Percentiles rank a stretch among this genome's conserved stretches.
phyloP scores from a whole-genome alignment of 441 rosid species.

The Aquilaria agallochum region DNA sequence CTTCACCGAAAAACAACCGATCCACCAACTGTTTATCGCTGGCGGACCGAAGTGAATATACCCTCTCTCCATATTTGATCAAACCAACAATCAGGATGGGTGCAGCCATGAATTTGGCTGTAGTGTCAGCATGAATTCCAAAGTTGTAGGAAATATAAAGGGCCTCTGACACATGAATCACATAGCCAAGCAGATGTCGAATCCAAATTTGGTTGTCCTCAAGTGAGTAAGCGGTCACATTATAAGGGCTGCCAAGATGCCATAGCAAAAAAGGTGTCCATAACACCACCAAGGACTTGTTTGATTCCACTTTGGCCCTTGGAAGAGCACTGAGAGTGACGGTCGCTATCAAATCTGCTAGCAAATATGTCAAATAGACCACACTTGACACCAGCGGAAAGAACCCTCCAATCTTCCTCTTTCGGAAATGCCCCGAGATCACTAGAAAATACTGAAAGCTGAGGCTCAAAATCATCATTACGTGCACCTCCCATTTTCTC shows the following conservation, averaged over 20 bases:
- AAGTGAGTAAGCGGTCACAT: constrained; percentile 4
- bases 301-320: not conserved
- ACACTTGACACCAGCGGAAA: not conserved
- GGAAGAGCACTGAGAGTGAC: not conserved
- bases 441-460: not conserved
- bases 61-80: constrained; percentile 11
- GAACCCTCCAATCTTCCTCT: not conserved
- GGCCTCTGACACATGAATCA: constrained; percentile 13
- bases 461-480: constrained; percentile 5
- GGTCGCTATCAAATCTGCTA: constrained; percentile 1
- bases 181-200: constrained; percentile 11
- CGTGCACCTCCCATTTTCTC: not conserved
- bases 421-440: not conserved
- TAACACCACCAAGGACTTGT: not conserved
- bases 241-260: constrained; percentile 13
- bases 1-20: not conserved
- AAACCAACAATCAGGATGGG: constrained; percentile 13
- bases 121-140: not conserved
- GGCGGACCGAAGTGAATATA: constrained; percentile 2
- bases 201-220: constrained; percentile 20
- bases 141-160: constrained; percentile 2
- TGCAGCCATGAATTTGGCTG: not conserved
- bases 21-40: not conserved
- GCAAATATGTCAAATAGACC: not conserved
- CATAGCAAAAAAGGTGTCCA: constrained; percentile 10